A percentile compares a stretch with the other conserved stretches of the same genome.
Evolutionary conservation across 148 eudicot species (phyloP).

Genomic region (Tetragonia tetragonoides): DNA sequence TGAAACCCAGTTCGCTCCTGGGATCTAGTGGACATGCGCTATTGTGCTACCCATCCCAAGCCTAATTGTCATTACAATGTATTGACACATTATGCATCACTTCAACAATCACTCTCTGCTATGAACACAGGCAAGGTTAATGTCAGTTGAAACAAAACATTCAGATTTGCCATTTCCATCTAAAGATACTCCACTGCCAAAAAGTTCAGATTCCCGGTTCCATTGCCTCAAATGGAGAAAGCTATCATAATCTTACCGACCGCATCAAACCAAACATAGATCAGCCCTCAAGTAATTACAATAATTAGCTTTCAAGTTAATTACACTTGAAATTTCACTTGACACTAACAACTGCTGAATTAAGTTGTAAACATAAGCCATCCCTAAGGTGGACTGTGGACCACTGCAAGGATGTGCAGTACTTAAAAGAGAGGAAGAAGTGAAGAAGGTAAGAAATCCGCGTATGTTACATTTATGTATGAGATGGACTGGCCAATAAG

Average conservation of each 20-base stretch:
- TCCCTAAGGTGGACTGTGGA: background rate
- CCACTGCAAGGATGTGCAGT: background rate
- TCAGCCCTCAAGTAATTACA: background rate
- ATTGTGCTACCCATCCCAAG: no score
- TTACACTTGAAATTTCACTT: background rate
- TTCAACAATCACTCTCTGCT: background rate
- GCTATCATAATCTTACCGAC: background rate
- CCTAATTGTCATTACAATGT: background rate
- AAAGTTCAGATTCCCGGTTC: slow-evolving; percentile 3
- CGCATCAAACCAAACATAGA: background rate
- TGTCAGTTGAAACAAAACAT: background rate
- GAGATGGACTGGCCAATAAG: slow-evolving; percentile 16
- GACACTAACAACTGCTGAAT: background rate
- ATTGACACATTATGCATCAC: background rate
- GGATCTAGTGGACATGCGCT: no score
- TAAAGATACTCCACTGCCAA: background rate
- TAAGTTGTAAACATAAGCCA: background rate
- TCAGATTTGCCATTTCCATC: background rate
- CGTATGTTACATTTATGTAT: slow-evolving; percentile 10
- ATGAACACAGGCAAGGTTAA: background rate
- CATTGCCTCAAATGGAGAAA: slow-evolving; percentile 14
- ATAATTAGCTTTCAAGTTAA: background rate
- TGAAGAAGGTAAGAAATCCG: background rate
- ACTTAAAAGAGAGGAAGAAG: background rate
- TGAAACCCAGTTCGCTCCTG: no score